Evolutionary conservation across 208 protist genomes (phyloP).

Genomic region (Trypanosoma platydactyli): DNA sequence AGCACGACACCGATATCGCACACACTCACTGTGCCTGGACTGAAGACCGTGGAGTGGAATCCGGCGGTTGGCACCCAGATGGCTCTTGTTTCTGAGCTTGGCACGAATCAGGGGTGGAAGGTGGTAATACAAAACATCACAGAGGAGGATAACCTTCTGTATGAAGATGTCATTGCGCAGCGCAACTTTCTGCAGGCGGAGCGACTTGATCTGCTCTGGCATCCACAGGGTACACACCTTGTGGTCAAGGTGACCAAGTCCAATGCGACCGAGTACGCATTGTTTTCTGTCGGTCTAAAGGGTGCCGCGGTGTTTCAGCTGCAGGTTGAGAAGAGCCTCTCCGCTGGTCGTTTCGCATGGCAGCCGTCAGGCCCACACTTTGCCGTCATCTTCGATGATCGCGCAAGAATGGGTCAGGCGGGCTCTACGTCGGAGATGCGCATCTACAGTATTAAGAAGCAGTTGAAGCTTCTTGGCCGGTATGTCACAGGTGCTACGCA

Average conservation of each 20-base stretch:
- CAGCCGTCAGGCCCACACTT: constrained; percentile 82
- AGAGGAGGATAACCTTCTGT: constrained; percentile 63
- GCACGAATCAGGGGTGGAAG: constrained; percentile 71
- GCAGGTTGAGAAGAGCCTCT: constrained; percentile 67
- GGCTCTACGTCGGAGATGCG: constrained; percentile 70
- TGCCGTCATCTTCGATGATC: constrained; percentile 67
- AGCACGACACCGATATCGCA: constrained; percentile 33
- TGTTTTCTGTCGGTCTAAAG: constrained; percentile 70
- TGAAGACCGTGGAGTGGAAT: constrained; percentile 90
- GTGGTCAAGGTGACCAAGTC: constrained; percentile 72
- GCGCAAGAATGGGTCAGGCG: constrained; percentile 28
- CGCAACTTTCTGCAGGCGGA: constrained; percentile 82
- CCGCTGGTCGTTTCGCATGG: constrained; percentile 82
- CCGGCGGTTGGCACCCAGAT: constrained; percentile 75
- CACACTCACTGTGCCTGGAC: constrained; percentile 69
- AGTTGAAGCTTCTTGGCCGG: constrained; percentile 67
- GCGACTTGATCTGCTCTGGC: constrained; percentile 85
- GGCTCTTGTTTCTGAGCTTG: constrained; percentile 60
- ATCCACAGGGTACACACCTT: constrained; percentile 82
- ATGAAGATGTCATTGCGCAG: constrained; percentile 67
- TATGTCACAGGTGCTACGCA: constrained; percentile 59
- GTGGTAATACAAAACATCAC: constrained; percentile 75
- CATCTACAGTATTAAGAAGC: constrained; percentile 79
- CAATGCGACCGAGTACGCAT: constrained; percentile 72
- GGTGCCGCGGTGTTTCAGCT: constrained; percentile 65